Base-by-base conservation (phyloP, 345 rosid genomes). In the Brassica juncea region DNA sequence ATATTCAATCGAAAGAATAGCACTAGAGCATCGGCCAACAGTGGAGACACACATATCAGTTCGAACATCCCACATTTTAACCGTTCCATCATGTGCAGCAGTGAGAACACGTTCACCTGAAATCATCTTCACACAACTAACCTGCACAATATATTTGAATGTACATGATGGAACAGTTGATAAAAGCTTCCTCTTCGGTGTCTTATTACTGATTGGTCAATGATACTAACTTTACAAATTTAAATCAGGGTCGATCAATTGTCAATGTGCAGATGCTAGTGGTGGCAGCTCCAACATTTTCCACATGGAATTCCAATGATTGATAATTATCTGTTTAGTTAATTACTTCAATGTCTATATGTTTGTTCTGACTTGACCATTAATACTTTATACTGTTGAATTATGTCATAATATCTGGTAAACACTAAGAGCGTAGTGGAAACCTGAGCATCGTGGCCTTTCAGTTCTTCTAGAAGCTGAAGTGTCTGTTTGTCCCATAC, bases 41-140 rank as follows among this genome's bases (percentile, higher is more conserved):
- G 99, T 96, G 80, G 99, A 97, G 68, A 93, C 98, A 80, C 97
- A 95, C 81, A 91, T 89, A 84, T 93, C 99, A 34, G 97, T 91
- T 83, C 99, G 85, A 76, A 95, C 97, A 88, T 95, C 99, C 99
- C 99, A 95, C 98, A 93, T 93, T 87, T 91, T 95, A 65, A 95
- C 92, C 31, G 96, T 91, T 81, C 97, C 97, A 87, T 91, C 97
- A 80, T 92, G 92, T 61, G 94, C 84, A 80, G 98, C 88, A 54
- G 96, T 89, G 72, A 94, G 98, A 66, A 94, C 98, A 47, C 97
- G 90, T 82, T 94, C 98, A 25, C 97, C 98, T 15, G 98, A 92
- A 71, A 94, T 84, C 98, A 94, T 94, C 70, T 94, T 87, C 75
- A 92, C 97, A 84, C 89, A 86, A 81, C 92, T 90, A 77, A 92